Conservation (phyloP, 2,329 filamentous ascomycete species). For the Teratosphaeria gauchensis region DNA sequence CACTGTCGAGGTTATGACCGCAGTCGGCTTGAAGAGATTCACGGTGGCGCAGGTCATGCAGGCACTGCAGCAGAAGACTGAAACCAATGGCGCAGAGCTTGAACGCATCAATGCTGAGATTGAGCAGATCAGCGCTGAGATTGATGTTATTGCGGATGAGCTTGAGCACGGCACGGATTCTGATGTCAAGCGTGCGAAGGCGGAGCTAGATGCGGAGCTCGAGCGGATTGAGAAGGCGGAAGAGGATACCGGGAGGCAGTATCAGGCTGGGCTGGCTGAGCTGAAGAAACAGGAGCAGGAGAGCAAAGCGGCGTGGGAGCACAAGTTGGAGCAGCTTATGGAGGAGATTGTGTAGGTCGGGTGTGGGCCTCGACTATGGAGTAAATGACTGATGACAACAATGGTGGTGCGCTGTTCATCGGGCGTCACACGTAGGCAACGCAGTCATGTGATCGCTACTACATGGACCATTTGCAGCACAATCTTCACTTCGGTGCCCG, state of each 20-base stretch:
- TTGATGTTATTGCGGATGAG: not conserved
- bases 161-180: not conserved
- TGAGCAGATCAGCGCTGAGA: not conserved
- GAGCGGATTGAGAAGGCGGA: not conserved
- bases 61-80: not conserved
- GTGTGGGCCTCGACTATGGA: not conserved
- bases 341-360: not conserved
- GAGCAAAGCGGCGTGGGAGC: not conserved
- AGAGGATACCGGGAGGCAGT: not conserved
- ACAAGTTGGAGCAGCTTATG: not conserved
- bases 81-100: not conserved
- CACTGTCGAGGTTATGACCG: not conserved
- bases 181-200: not conserved
- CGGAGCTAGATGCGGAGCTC: not conserved
- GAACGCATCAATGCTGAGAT: not conserved
- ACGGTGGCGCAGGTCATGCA: not conserved
- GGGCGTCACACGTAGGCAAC: too few species aligned
- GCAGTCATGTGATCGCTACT: too few species aligned
- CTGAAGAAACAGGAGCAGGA: not conserved
- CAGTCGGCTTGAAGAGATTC: not conserved
- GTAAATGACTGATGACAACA: too few species aligned
- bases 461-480: too few species aligned
- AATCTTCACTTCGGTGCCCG: too few species aligned
- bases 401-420: too few species aligned
- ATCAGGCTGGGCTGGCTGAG: not conserved